Base-by-base conservation (phyloP, 495 filamentous ascomycete species). In the Aspergillus hancockii region DNA sequence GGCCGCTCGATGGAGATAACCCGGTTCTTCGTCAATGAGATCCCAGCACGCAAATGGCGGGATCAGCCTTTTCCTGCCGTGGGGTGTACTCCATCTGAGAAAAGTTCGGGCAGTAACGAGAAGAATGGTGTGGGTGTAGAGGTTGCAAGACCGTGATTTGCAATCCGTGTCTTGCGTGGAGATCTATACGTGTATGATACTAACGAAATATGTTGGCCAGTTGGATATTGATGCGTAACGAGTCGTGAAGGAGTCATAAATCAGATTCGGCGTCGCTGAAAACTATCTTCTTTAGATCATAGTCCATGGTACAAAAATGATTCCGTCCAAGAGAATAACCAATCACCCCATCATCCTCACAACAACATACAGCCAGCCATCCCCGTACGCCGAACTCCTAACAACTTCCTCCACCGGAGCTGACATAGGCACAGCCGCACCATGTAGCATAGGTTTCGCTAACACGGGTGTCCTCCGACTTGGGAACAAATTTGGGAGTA, bases 401-500 rank as follows among this genome's bases (percentile, higher is more conserved):
- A 93, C 87, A 31, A 98, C 75, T 47, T 98, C 93, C 64, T 94
- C 90, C 23, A 98, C 71, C n/a, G 85, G 87, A 0, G 92, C 89
- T 55, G 74, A 74, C 80, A 98, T 88, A 6, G 94, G 92, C 55
- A 97, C 82, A 4, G 88, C 84, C 4, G 86, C 90, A 5, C 94
- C 95, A 76, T 99, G 94, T 63, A 97, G 65, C 25, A 98, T 86
- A 13, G 91, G 88, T 61, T 90, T 90, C n/a, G 95, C 95, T 21
- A 97, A 78, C n/a, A 97, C 85, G 0, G 91, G 85, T 57, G 90
- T 92, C 55, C 92, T 74, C 54, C 90, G 85, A 68, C 89, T 93
- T 0, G 92, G 94, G 70, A 99, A 99, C 14, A 99, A 75, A 51
- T 83, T 80, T 2, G 95, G 94, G 18, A 98, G 75, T 1, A 96